A percentile compares a stretch with the other conserved stretches of the same genome.
Conservation (phyloP, 108 stramenopile genomes). For the Conticribra weissflogii region DNA sequence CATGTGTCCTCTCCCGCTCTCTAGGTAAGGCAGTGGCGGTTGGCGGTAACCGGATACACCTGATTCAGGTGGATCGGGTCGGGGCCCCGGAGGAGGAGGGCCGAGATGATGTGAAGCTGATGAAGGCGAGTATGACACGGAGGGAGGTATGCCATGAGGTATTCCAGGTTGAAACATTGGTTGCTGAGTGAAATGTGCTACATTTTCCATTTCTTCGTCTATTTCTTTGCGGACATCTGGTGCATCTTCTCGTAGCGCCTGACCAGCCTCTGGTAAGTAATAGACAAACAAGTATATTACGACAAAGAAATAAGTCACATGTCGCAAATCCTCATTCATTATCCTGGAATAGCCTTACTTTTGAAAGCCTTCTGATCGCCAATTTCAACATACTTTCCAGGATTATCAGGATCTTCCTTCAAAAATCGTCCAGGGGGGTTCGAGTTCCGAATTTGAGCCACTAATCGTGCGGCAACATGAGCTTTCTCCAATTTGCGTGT, state of each 20-base stretch:
- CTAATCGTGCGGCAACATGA: constrained; percentile 47
- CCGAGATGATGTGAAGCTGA: not conserved
- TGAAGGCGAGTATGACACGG: constrained; percentile 40
- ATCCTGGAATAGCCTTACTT: constrained; percentile 24
- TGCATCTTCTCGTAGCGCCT: constrained; percentile 58
- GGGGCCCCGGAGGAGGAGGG: constrained; percentile 7
- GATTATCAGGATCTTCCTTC: constrained; percentile 53
- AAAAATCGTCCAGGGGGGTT: constrained; percentile 61
- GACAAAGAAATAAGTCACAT: not conserved
- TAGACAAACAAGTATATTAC: not conserved
- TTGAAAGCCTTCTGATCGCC: constrained; percentile 59
- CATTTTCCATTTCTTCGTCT: constrained; percentile 20
- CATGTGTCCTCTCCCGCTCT: constrained; percentile 13
- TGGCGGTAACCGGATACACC: constrained; percentile 51
- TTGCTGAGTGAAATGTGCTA: constrained; percentile 20
- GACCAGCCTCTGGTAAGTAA: constrained; percentile 39
- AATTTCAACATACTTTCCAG: constrained; percentile 52
- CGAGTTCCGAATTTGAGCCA: constrained; percentile 42
- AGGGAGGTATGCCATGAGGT: constrained; percentile 25
- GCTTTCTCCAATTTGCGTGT: constrained; percentile 55
- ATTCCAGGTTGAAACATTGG: constrained; percentile 21
- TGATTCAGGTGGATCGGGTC: constrained; percentile 47
- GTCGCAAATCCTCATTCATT: not conserved
- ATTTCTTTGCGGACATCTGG: constrained; percentile 51
- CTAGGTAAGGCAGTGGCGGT: constrained; percentile 43